phyloP scores from a whole-genome alignment of 345 rosid species.

The Limnanthes douglasii region DNA sequence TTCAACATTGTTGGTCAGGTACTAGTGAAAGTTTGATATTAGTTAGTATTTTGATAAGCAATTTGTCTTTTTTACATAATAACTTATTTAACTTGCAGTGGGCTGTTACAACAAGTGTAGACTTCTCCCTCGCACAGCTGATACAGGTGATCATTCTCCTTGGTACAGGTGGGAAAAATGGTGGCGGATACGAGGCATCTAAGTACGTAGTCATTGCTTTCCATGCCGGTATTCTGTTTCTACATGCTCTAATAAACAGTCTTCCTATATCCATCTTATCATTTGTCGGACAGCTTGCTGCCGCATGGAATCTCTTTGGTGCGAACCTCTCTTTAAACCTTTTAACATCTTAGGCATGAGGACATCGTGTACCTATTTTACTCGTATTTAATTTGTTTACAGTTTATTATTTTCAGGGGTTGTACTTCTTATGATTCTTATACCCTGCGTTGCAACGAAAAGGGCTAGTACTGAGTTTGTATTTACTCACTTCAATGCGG shows the following conservation, averaged over 20 bases:
- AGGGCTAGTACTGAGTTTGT: constrained; percentile 83
- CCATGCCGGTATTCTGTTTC: constrained; percentile 62
- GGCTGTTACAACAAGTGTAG: constrained; percentile 38
- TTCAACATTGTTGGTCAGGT: constrained; percentile 98
- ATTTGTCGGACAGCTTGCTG: constrained; percentile 84
- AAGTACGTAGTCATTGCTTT: constrained; percentile 61
- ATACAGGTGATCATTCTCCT: constrained; percentile 50
- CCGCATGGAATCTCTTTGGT: constrained; percentile 87
- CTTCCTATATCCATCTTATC: constrained; percentile 73
- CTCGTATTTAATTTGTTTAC: neutral
- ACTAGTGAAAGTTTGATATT: too few relatives aligned
- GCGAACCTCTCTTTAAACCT: constrained; percentile 4
- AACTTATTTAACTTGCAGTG: constrained; percentile 87
- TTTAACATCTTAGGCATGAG: neutral
- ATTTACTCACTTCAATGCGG: constrained; percentile 74
- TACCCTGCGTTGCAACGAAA: constrained; percentile 62
- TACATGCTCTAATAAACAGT: constrained; percentile 70
- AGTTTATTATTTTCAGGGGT: constrained; percentile 34
- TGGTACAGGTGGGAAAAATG: constrained; percentile 86
- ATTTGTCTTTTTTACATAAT: too few relatives aligned
- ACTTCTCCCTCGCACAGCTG: constrained; percentile 22
- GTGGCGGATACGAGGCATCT: constrained; percentile 82
- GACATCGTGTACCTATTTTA: neutral
- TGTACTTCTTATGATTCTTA: constrained; percentile 59
- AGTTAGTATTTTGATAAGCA: too few relatives aligned